Base-by-base conservation (phyloP, 2,329 filamentous ascomycete genomes). In the Diaporthe capsici region DNA sequence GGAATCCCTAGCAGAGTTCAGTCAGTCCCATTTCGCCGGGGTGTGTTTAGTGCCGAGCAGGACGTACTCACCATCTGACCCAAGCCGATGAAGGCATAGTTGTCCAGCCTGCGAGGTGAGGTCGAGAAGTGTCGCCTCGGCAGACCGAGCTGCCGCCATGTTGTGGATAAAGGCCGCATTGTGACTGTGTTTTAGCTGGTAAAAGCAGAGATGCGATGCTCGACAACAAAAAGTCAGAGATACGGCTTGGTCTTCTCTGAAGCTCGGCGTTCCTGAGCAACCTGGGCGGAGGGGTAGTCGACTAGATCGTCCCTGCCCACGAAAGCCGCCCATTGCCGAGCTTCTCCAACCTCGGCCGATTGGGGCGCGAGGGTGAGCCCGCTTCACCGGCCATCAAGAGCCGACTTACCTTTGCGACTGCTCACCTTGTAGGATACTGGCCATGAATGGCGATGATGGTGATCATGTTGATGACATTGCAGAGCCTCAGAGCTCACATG, bases 51-150 rank as follows among this genome's bases (percentile, higher is more conserved):
- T 13, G 49, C 34, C 12, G 49, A 57, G 49, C 42, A 61, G 51
- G 10, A 12, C n/a, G 71, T 28, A 13, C 86, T 42, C 83, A 91
- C 90, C 90, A 92, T 92, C 77, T 91, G 90, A 8, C 90, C 90
- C 20, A 92, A 82, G 20, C 90, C 90, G 73, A 92, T 87, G 79
- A 92, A 92, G 80, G 87, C 90, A 83, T 91, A 92, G 60, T 83
- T 88, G 60, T 91, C 88, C 72, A 88, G 80, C 75, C 87, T 83
- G 39, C 84, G 81, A 15, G 87, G 74, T 68, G 90, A 87, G 13
- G 84, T 85, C 28, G 89, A 87, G 80, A 92, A 91, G n/a, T 83
- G 83, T 72, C 90, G 86, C 76, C 84, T 84, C 77, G 86, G 86
- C 75, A 81, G 80, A 53, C 82, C 77, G 51, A 82, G 77, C 28